These are phyloP conservation scores for Colletotrichum tamarilloi DNA, from an alignment of 2,329 filamentous ascomycete species.

Conservation along the genomic window DNA sequence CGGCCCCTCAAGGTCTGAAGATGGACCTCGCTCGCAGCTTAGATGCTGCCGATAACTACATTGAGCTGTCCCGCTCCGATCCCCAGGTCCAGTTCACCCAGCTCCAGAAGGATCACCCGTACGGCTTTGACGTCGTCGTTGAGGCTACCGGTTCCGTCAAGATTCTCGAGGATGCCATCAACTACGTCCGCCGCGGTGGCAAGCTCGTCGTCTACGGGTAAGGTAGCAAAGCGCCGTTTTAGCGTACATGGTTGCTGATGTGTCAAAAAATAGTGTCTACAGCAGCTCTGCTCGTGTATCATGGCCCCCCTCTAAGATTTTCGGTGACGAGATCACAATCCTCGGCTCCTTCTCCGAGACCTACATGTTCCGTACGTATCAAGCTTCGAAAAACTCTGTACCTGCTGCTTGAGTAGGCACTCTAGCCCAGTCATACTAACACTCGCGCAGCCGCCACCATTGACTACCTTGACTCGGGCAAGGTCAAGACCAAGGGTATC, in stretches of 20 bases:
- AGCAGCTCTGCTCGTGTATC: slow-evolving; percentile 69
- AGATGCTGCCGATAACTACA: slow-evolving; percentile 64
- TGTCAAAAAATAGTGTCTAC: slow-evolving; percentile 64
- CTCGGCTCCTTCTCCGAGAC: slow-evolving; percentile 80
- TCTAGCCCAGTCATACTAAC: slow-evolving; percentile 4
- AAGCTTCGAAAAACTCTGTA: not conserved
- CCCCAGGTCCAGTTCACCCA: slow-evolving; percentile 69
- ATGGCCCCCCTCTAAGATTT: slow-evolving; percentile 80
- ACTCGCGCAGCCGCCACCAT: slow-evolving; percentile 52
- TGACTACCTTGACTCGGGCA: slow-evolving; percentile 67
- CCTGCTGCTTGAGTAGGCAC: not conserved
- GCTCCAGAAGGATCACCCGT: slow-evolving; percentile 73
- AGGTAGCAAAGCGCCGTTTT: not conserved
- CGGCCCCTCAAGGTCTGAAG: slow-evolving; percentile 76
- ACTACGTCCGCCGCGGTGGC: slow-evolving; percentile 77
- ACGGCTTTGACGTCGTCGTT: slow-evolving; percentile 76
- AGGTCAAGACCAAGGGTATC: slow-evolving; percentile 73
- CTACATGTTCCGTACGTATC: slow-evolving; percentile 72
- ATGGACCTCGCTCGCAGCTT: slow-evolving; percentile 74
- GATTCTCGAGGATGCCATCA: slow-evolving; percentile 77
- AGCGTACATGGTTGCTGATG: not conserved
- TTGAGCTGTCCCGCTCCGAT: slow-evolving; percentile 65
- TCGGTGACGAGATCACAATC: slow-evolving; percentile 76
- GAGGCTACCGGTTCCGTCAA: slow-evolving; percentile 77
- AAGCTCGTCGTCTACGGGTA: slow-evolving; percentile 76